These are phyloP conservation scores for Stellera chamaejasme DNA, from an alignment of 345 rosid species.

Conservation along the genomic window DNA sequence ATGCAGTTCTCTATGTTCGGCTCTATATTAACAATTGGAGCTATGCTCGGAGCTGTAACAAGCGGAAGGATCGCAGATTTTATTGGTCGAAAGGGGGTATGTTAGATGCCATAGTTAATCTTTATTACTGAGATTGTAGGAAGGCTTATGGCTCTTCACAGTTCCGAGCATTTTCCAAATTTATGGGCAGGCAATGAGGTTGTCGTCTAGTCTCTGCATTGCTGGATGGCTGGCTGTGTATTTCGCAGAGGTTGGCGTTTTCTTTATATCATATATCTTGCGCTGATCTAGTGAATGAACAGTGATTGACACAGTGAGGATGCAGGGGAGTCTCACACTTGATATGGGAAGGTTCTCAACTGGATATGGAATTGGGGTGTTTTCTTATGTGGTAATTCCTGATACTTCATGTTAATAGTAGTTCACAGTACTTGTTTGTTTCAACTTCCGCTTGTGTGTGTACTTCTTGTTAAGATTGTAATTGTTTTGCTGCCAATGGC, in stretches of 20 bases:
- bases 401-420: neutral
- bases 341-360: constrained; percentile 82
- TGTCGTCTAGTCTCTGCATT: constrained; percentile 68
- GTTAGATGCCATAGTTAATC: neutral
- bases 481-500: constrained; percentile 9
- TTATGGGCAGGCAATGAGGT: constrained; percentile 67
- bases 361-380: constrained; percentile 84
- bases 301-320: neutral
- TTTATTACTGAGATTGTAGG: neutral
- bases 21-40: constrained; percentile 89
- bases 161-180: neutral
- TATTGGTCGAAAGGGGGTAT: constrained; percentile 83
- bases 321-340: constrained; percentile 53
- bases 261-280: neutral
- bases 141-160: neutral
- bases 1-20: constrained; percentile 87
- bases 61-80: constrained; percentile 76
- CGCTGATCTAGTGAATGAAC: neutral
- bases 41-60: constrained; percentile 85
- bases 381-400: constrained; percentile 76
- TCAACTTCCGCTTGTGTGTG: too few relatives aligned
- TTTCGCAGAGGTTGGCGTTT: constrained; percentile 39
- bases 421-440: too few relatives aligned
- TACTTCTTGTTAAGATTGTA: neutral
- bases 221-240: constrained; percentile 80